Conservation (phyloP, 2,329 filamentous ascomycete species). For the Ceratocystis cacaofunesta region DNA sequence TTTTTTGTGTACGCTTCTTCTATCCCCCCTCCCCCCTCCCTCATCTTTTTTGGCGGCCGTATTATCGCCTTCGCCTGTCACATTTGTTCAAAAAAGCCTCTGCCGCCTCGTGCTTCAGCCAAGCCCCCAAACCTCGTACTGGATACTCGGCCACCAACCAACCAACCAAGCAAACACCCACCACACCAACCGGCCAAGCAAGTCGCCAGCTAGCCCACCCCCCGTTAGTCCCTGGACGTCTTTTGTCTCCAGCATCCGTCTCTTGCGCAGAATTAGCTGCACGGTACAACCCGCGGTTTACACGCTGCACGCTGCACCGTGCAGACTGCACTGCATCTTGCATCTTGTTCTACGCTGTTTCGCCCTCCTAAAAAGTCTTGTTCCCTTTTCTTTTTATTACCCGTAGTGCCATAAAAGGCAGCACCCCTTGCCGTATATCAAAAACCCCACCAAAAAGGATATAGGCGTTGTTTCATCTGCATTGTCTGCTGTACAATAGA, state of each 20-base stretch:
- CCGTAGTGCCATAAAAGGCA: background rate
- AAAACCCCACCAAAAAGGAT: background rate
- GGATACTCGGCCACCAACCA: background rate
- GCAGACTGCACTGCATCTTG: background rate
- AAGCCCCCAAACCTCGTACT: background rate
- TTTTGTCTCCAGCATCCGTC: background rate
- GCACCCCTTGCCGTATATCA: background rate
- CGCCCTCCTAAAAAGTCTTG: background rate
- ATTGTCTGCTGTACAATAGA: background rate
- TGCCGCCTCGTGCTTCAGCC: background rate
- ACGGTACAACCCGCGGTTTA: background rate
- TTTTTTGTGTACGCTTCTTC: background rate
- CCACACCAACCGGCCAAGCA: background rate
- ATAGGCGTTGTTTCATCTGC: background rate
- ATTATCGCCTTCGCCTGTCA: too few species aligned
- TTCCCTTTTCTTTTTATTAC: background rate
- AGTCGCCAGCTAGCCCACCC: background rate
- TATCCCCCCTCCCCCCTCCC: background rate
- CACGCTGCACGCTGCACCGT: background rate
- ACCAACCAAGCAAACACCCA: background rate
- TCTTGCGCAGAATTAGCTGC: background rate
- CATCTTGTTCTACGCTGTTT: background rate
- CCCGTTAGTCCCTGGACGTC: too few species aligned
- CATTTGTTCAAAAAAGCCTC: background rate
- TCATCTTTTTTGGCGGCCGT: background rate